phyloP scores from a whole-genome alignment of 495 filamentous ascomycete species.

The Talaromyces ruber region DNA sequence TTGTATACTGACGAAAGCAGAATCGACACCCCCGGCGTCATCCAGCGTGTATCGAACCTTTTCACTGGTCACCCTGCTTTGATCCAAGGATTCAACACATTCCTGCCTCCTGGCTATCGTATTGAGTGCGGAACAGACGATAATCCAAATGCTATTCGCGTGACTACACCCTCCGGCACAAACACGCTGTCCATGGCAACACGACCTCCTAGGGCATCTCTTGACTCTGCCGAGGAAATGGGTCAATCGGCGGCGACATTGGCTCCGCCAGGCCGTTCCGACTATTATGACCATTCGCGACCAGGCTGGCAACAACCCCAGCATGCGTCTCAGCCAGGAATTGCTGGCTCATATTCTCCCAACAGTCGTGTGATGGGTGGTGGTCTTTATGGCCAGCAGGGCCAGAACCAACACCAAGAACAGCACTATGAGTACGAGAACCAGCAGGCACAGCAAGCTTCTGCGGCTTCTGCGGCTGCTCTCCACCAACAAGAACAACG shows the following conservation, averaged over 20 bases:
- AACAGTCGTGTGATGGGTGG: conserved; percentile 33
- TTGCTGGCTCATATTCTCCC: conserved; percentile 36
- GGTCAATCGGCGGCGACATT: conserved; percentile 22
- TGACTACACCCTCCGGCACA: conserved; percentile 91
- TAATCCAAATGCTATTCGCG: conserved; percentile 89
- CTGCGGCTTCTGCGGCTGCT: conserved; percentile 41
- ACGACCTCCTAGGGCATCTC: conserved; percentile 35
- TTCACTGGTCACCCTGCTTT: conserved; percentile 95
- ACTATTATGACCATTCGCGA: conserved; percentile 40
- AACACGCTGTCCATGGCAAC: conserved; percentile 49
- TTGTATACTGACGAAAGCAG: conserved; percentile 32
- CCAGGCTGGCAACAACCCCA: conserved; percentile 38
- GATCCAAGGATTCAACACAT: conserved; percentile 98
- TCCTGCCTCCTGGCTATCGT: conserved; percentile 91
- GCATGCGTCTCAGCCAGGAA: conserved; percentile 29
- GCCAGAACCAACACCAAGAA: conserved; percentile 30
- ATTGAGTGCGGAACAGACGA: conserved; percentile 92
- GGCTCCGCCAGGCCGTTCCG: conserved; percentile 27
- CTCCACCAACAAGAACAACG: conserved; percentile 74
- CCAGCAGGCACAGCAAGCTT: conserved; percentile 38
- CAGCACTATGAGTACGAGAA: conserved; percentile 37
- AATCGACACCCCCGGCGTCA: conserved; percentile 97
- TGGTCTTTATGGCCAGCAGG: conserved; percentile 30
- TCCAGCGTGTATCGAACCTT: conserved; percentile 91
- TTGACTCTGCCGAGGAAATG: conserved; percentile 31